Percentiles rank a stretch among this genome's conserved stretches.
Conservation (phyloP, 2,329 filamentous ascomycete genomes). For the Pseudofabraea citricarpa region DNA sequence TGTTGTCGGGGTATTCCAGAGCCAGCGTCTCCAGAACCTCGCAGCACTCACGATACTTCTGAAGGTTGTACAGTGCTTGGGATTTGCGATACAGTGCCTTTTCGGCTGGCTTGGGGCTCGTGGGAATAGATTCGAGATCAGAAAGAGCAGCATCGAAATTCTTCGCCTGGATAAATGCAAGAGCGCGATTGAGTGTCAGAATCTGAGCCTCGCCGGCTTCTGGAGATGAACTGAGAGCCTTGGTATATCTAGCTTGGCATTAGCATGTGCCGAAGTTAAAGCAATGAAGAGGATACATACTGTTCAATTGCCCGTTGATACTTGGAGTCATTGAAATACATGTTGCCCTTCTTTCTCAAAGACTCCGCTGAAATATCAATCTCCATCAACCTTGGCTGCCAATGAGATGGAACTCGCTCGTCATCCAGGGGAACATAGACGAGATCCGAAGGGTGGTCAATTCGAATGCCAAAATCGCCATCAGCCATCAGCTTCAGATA, state of each 20-base stretch:
- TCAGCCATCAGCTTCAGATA: constrained; percentile 38
- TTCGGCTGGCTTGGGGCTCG: constrained; percentile 17
- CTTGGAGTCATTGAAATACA: not conserved
- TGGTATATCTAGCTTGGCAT: constrained; percentile 14
- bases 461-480: constrained; percentile 37
- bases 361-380: not conserved
- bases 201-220: constrained; percentile 26
- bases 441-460: constrained; percentile 6
- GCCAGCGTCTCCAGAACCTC: constrained; percentile 14
- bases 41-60: constrained; percentile 28
- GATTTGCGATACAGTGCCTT: constrained; percentile 32
- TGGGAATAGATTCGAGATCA: constrained; percentile 24
- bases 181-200: constrained; percentile 30
- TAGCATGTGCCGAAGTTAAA: constrained; percentile 18
- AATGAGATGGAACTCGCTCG: constrained; percentile 32
- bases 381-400: constrained; percentile 30
- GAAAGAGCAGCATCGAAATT: constrained; percentile 30
- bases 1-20: constrained; percentile 23
- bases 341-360: not conserved
- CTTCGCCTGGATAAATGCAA: constrained; percentile 27
- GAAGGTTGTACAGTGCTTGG: constrained; percentile 31
- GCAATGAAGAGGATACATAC: not conserved
- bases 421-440: constrained; percentile 31
- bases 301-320: not conserved
- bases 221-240: constrained; percentile 14